These are phyloP conservation scores for Ramaria sp. DNA, from an alignment of 768 basidiomycete genomes.

Conservation along the genomic window DNA sequence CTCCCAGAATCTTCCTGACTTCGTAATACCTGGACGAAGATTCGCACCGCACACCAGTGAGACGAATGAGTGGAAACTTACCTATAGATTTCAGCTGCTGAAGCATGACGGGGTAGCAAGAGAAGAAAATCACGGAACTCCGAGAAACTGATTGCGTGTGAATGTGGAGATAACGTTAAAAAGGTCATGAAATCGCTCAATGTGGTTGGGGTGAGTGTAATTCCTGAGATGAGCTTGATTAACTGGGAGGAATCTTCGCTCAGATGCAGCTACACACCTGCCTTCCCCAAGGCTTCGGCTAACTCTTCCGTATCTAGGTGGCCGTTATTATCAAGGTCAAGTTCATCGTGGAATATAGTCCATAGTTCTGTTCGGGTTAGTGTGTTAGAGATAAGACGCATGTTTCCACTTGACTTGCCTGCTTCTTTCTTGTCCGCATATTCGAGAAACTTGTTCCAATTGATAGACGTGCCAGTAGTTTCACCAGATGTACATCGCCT, in stretches of 20 bases:
- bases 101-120: conserved; percentile 71
- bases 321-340: conserved; percentile 86
- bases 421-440: conserved; percentile 77
- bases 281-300: conserved; percentile 49
- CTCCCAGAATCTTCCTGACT: conserved; percentile 52
- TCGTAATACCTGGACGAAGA: conserved; percentile 43
- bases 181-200: conserved; percentile 72
- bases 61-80: neutral
- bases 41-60: neutral
- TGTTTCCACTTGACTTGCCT: conserved; percentile 34
- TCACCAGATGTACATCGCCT: conserved; percentile 36
- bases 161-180: conserved; percentile 61
- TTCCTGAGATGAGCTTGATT: conserved; percentile 37
- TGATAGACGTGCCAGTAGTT: conserved; percentile 28
- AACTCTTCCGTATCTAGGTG: conserved; percentile 60
- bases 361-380: conserved; percentile 55
- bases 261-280: conserved; percentile 37
- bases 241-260: conserved; percentile 11
- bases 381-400: conserved; percentile 9
- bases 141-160: conserved; percentile 61
- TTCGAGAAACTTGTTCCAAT: conserved; percentile 61
- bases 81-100: conserved; percentile 74
- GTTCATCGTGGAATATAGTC: conserved; percentile 82
- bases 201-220: conserved; percentile 56
- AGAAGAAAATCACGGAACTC: conserved; percentile 89